These are phyloP conservation scores for Ophiostoma pallidulum DNA, from an alignment of 2,329 filamentous ascomycete genomes.

Conservation along the genomic window DNA sequence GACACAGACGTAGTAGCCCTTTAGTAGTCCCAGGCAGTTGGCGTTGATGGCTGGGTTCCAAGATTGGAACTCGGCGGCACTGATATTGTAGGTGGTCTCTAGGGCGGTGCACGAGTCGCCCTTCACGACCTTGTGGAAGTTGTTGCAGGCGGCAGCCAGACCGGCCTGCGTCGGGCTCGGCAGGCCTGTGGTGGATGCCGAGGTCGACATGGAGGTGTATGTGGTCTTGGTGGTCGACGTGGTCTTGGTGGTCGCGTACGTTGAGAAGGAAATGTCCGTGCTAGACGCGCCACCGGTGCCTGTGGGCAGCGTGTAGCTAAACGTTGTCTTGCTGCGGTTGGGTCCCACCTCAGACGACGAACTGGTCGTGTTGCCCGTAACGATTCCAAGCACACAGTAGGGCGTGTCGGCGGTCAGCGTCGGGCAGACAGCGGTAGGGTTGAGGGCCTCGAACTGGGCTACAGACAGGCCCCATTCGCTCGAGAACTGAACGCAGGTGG, in stretches of 20 bases:
- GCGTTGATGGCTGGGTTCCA: not conserved
- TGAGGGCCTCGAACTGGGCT: conserved; percentile 13
- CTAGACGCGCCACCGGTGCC: not conserved
- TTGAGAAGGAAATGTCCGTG: conserved; percentile 1
- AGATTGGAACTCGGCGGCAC: no score
- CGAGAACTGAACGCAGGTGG: conserved; percentile 14
- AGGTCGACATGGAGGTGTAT: conserved; percentile 1
- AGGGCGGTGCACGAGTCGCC: no score
- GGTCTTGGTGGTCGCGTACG: conserved; percentile 10
- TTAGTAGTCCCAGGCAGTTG: not conserved
- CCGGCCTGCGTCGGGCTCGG: not conserved
- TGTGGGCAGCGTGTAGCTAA: conserved; percentile 1
- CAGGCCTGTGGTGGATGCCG: not conserved
- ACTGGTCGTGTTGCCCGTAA: not conserved
- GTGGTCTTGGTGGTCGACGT: conserved; percentile 1
- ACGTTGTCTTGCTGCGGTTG: not conserved
- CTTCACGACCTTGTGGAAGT: no score
- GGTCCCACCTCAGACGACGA: not conserved
- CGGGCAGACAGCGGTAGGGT: conserved; percentile 14
- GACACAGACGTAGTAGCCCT: conserved; percentile 16
- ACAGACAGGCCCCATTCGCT: conserved; percentile 9
- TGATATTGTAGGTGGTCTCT: no score
- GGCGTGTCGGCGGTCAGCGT: conserved; percentile 2
- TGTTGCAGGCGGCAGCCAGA: no score
- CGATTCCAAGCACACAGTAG: conserved; percentile 14